phyloP scores from a whole-genome alignment of 1,284 basidiomycete species.

The Tilletia setariae region DNA sequence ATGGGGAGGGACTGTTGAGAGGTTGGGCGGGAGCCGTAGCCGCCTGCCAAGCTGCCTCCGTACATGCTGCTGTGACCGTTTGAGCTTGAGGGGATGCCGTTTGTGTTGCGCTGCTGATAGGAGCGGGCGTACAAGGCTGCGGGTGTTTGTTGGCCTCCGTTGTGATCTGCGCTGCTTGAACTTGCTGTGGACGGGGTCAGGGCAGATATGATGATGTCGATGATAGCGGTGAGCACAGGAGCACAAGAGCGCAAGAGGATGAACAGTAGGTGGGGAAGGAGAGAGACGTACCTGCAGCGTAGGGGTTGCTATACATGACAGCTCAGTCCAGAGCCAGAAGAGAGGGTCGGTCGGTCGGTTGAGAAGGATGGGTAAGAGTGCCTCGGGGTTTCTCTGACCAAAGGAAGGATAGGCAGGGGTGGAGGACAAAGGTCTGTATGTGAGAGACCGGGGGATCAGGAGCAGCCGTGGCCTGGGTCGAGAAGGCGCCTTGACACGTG shows the following conservation, averaged over 20 bases:
- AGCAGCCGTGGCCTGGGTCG: no score
- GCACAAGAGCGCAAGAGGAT: not conserved
- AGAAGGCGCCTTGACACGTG: no score
- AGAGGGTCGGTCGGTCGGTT: no score
- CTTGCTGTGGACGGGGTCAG: not conserved
- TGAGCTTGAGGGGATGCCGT: not conserved
- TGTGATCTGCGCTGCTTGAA: not conserved
- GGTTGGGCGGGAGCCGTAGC: not conserved
- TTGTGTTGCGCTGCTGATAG: constrained; percentile 9
- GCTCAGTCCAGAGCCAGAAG: not conserved
- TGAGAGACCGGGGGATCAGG: no score
- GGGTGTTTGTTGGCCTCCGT: not conserved
- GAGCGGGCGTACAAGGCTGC: not conserved
- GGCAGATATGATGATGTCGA: not conserved
- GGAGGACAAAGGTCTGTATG: no score
- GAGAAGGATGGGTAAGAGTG: no score
- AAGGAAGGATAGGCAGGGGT: no score
- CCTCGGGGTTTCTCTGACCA: no score
- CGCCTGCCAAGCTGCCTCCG: not conserved
- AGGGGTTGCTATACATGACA: constrained; percentile 12
- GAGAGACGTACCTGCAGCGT: constrained; percentile 4
- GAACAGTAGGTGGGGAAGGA: not conserved
- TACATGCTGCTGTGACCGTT: constrained; percentile 6
- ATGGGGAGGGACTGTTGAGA: not conserved
- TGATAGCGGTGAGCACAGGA: not conserved